Evolutionary conservation across 2,329 filamentous ascomycete genomes (phyloP), one percentile per base, ranked within the genome.

Genomic region (Colletotrichum tabaci): DNA sequence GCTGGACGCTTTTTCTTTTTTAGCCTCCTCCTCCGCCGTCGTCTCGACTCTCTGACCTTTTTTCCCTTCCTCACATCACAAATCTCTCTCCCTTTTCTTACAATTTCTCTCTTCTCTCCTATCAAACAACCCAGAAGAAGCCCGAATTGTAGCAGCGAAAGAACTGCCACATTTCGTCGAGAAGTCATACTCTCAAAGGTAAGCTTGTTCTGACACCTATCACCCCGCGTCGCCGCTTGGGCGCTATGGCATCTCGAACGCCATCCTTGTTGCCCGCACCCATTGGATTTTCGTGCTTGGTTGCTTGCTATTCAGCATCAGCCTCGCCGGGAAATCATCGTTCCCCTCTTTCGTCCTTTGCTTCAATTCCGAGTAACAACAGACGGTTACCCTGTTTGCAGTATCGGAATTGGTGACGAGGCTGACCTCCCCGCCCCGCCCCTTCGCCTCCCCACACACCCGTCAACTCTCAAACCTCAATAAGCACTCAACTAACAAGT

Each of bases 1-100:
- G 42, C 67, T 56, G 30, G 68, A 47, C 64, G 73, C 75, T 74
- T 66, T 76, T 79, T 80, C 81, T 80, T 81, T 83, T 83, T 82
- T 81, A 81, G 79, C 75, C 77, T 75, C 66, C 57, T 66, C 65
- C 58, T 71, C 64, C 71, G 74, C 71, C 74, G 44, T 21, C 50
- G n/a, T 75, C 70, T 73, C 44, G 76, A 65, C 71, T 77, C 64
- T 56, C 62, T 21, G 23, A 49, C 21, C 53, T 57, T 58, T 56
- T 58, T 66, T 72, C 63, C 61, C 52, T 56, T 67, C 63, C 62
- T 71, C 67, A 53, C 71, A 61, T 67, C 64, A 68, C 65, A 71
- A 40, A 21, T 52, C 40, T 49, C 58, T 60, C 23, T 47, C 47
- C 53, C 60, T 58, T 47, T 15, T 30, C 55, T 8, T 35, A n/a